A percentile compares a stretch with the other conserved stretches of the same genome.
These are phyloP conservation scores for Phlebiopsis gigantea DNA, from an alignment of 768 basidiomycete species.

Conservation along the genomic window DNA sequence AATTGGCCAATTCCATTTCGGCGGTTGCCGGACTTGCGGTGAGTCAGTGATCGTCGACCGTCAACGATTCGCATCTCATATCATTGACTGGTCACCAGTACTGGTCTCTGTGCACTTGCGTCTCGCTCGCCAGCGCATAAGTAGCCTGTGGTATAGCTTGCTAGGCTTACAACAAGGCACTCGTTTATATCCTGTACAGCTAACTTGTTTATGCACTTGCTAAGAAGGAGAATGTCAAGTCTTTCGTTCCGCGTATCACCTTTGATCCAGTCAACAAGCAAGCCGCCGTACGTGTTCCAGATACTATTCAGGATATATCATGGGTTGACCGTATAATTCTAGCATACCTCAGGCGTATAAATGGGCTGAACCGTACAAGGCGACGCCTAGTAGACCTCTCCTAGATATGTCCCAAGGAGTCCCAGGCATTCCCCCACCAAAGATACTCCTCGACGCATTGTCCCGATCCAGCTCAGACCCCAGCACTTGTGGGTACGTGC, in stretches of 20 bases:
- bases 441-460: constrained; percentile 38
- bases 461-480: constrained; percentile 38
- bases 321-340: not conserved
- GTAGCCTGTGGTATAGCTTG: too few species aligned
- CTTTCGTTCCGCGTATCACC: constrained; percentile 17
- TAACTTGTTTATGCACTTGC: not conserved
- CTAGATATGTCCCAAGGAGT: constrained; percentile 77
- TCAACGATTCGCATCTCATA: not conserved
- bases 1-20: too few species aligned
- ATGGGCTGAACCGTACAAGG: constrained; percentile 45
- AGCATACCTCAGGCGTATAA: constrained; percentile 55
- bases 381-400: constrained; percentile 40
- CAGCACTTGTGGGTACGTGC: constrained; percentile 47
- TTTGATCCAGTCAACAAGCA: constrained; percentile 16
- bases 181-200: not conserved
- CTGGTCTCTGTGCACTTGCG: too few species aligned
- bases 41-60: not conserved
- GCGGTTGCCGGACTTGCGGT: not conserved
- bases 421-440: constrained; percentile 61
- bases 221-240: constrained; percentile 6
- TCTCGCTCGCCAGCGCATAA: too few species aligned
- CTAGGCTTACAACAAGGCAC: not conserved
- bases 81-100: not conserved
- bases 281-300: constrained; percentile 18
- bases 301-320: not conserved